phyloP scores from a whole-genome alignment of 805 yeast genomes.

The Lipomyces anomalus region DNA sequence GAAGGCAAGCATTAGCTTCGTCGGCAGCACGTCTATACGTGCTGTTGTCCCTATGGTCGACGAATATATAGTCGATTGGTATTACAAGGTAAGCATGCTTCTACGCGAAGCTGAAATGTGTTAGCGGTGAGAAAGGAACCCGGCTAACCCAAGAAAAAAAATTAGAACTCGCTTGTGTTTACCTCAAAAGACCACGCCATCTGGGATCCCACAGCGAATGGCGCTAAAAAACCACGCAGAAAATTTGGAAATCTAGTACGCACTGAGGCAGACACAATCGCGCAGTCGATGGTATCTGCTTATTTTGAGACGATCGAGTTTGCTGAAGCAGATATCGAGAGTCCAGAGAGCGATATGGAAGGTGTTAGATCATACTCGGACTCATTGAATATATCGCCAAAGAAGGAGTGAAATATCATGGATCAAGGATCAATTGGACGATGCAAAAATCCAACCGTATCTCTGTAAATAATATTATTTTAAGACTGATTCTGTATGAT shows the following conservation, averaged over 20 bases:
- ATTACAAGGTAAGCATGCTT: too few relatives aligned
- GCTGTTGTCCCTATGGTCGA: constrained; percentile 82
- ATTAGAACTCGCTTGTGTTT: constrained; percentile 76
- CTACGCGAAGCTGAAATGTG: too few relatives aligned
- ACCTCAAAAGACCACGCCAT: constrained; percentile 49
- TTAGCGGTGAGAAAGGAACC: too few relatives aligned
- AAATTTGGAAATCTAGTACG: constrained; percentile 86
- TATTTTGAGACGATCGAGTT: constrained; percentile 84
- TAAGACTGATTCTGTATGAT: too few relatives aligned
- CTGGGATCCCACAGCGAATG: constrained; percentile 54
- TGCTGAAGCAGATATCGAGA: constrained; percentile 71
- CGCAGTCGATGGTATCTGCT: constrained; percentile 70
- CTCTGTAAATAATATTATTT: too few relatives aligned
- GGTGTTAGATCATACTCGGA: too few relatives aligned
- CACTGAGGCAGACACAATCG: constrained; percentile 65
- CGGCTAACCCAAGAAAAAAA: too few relatives aligned
- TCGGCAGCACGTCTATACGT: constrained; percentile 63
- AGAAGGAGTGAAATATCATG: too few relatives aligned
- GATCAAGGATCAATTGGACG: too few relatives aligned
- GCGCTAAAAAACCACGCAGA: constrained; percentile 68
- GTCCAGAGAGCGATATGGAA: constrained; percentile 44
- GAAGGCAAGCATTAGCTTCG: constrained; percentile 58
- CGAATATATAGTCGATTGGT: constrained; percentile 89
- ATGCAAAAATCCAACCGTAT: too few relatives aligned
- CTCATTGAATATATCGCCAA: too few relatives aligned